Evolutionary conservation across 108 stramenopile species (phyloP), one percentile per base, ranked within the genome.

Genomic region (Asterionellopsis glacialis): DNA sequence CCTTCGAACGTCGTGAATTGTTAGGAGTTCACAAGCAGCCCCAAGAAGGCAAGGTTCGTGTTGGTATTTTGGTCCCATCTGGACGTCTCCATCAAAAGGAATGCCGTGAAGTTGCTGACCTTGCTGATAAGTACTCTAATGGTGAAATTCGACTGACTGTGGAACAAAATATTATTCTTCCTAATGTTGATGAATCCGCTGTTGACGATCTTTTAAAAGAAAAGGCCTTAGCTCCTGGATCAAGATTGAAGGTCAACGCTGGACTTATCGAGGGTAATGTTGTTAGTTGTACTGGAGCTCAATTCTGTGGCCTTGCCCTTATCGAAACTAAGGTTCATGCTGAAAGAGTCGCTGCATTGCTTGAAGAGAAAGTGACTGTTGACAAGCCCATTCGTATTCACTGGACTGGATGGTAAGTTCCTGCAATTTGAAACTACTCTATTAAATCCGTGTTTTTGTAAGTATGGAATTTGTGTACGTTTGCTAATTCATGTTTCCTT

Each of bases 91-190:
- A 74, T 61, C 74, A 57, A 49, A 64, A 75, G 26, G 92, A 94
- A 70, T 87, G 85, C 58, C 76, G 85, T 12, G 64, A 85, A 15
- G 45, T 95, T 44, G 94, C 91, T 13, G 82, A 91, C 50, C 63
- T 97, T 39, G 95, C 95, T 41, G 96, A 95, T 49, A 68, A 68
- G 22, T 97, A 91, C 66, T 82, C 82, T 11, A 80, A 39, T 39
- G 92, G 94, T 26, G 96, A 97, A 76, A 72, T 95, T 26, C 90
- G 96, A 7, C 63, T 97, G 63, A 97, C 96, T 27, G 96, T 97
- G 12, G 95, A 96, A 33, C 95, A 97, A 73, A 97, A 95, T 68
- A 41, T 94, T 11, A 85, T 97, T 47, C 63, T 97, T 25, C 94
- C 96, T 11, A 95, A 97, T 62, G 94, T 97, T 27, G 79, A 80